Base-by-base conservation (phyloP, 2,329 filamentous ascomycete species). In the Ophiostoma ulmi region DNA sequence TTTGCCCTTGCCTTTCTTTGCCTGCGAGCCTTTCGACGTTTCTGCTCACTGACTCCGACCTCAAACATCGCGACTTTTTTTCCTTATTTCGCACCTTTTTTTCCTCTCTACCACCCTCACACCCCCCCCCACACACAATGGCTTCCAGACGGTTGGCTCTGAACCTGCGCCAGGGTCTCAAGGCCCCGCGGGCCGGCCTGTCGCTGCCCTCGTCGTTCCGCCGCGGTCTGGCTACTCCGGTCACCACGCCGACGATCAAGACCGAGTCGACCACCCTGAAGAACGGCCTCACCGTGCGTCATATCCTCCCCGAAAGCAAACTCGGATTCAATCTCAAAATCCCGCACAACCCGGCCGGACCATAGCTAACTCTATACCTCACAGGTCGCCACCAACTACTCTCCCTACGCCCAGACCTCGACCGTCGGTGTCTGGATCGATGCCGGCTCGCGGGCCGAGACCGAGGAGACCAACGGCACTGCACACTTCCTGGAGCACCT, bases 341-440 rank as follows among this genome's bases (percentile, higher is more conserved):
- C 52, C 52, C 52, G 52, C 52, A 58, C 22, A 1, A 14, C 52
- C 52, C 52, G 44, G 44, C 44, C 44, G 44, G 44, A 48, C 44
- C 44, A 48, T n/a, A 48, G 55, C 39, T 58, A 67, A 48, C 55
- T 44, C 52, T 31, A 5, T 39, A 22, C 20, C 64, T n/a, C 31
- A 31, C 36, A 98, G 94, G 93, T 99, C 81, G 95, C 95, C 76
- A 97, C 95, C 77, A 94, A 99, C 83, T 91, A 98, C 86, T 97
- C 94, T 75, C 95, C 94, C 78, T 98, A 93, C 87, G 94, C 94
- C 79, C 94, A 98, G 86, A 98, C 95, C 74, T 97, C 94, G 78
- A 98, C 94, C 70, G 94, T 98, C 78, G 95, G 95, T 81, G 93
- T 99, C 76, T 99, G 95, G 94, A 99, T 99, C 82, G 96, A 99